These are phyloP conservation scores for Austroboletus olivaceoglutinosus DNA, from an alignment of 1,284 basidiomycete species.

Conservation along the genomic window DNA sequence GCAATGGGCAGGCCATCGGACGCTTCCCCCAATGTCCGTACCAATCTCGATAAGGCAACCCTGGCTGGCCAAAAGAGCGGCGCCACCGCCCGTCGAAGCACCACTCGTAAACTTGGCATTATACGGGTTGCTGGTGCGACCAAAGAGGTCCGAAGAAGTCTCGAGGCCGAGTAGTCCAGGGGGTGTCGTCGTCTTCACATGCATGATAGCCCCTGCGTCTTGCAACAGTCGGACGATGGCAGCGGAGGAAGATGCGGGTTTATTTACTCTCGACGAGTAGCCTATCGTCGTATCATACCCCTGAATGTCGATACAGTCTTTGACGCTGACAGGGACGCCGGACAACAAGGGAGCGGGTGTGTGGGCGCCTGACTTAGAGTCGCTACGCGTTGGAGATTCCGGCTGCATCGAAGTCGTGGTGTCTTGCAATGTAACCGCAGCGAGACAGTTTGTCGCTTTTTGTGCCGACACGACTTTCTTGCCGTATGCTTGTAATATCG, in stretches of 20 bases:
- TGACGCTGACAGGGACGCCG: constrained; percentile 34
- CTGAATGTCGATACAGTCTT: constrained; percentile 38
- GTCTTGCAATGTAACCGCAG: constrained; percentile 20
- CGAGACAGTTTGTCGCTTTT: constrained; percentile 33
- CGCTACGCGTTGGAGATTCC: not conserved
- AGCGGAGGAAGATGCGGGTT: constrained; percentile 37
- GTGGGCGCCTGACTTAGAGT: not conserved
- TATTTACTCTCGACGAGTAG: constrained; percentile 42
- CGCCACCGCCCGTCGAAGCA: constrained; percentile 50
- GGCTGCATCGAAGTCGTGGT: not conserved
- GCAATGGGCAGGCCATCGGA: constrained; percentile 54
- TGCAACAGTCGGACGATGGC: constrained; percentile 45
- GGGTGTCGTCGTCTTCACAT: constrained; percentile 51
- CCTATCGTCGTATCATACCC: constrained; percentile 52
- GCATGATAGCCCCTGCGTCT: constrained; percentile 48
- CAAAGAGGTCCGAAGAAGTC: constrained; percentile 54
- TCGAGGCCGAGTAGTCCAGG: constrained; percentile 56
- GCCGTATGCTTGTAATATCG: constrained; percentile 31
- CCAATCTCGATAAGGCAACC: constrained; percentile 50
- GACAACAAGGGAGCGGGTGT: constrained; percentile 17
- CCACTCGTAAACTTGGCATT: constrained; percentile 41
- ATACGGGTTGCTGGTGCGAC: constrained; percentile 47
- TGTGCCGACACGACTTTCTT: constrained; percentile 35
- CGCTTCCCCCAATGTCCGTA: constrained; percentile 47
- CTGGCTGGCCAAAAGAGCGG: constrained; percentile 43